phyloP scores from a whole-genome alignment of 495 filamentous ascomycete species.

The Neurospora sp. region DNA sequence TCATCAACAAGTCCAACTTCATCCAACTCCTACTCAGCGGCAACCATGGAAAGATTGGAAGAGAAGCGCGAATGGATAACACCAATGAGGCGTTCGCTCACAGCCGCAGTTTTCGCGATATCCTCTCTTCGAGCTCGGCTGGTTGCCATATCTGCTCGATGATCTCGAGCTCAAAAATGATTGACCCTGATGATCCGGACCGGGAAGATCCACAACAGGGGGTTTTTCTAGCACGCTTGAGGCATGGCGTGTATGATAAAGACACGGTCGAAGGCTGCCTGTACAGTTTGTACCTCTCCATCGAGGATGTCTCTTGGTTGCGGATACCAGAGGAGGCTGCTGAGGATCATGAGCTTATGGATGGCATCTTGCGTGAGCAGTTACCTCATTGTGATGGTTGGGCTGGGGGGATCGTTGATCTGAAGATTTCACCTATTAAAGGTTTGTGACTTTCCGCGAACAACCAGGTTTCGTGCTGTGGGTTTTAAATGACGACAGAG shows the following conservation, averaged over 20 bases:
- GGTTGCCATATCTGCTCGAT: background rate
- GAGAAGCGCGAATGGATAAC: background rate
- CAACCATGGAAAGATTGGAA: background rate
- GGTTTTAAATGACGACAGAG: background rate
- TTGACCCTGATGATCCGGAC: background rate
- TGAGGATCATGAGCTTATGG: background rate
- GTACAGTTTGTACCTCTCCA: background rate
- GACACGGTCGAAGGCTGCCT: background rate
- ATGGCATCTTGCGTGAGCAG: background rate
- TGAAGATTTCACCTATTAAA: background rate
- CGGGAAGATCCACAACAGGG: background rate
- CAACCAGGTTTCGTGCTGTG: background rate
- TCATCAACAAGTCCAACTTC: background rate
- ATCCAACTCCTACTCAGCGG: background rate
- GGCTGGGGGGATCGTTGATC: fast-evolving
- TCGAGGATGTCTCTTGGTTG: background rate
- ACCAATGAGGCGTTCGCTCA: background rate
- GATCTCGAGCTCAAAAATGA: background rate
- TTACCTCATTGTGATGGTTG: background rate
- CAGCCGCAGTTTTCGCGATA: background rate
- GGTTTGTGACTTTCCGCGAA: background rate
- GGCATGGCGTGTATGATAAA: background rate
- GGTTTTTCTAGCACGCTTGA: background rate
- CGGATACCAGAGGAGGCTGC: background rate
- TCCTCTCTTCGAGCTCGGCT: background rate